phyloP scores from a whole-genome alignment of 1,139 yeast species.

The Kodamaea sp. region DNA sequence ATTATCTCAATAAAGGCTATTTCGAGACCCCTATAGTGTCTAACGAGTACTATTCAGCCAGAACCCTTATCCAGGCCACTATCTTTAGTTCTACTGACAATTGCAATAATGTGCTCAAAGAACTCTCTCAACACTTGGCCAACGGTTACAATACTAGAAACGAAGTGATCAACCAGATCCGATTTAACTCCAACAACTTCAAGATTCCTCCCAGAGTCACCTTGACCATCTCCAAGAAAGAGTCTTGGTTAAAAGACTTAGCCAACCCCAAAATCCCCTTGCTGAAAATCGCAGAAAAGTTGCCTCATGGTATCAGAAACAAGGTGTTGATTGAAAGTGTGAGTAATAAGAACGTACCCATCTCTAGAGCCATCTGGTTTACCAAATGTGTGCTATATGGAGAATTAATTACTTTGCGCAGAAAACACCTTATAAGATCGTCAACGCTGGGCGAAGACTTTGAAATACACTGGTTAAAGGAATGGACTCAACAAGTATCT shows the following conservation, averaged over 20 bases:
- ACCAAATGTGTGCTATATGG: constrained; percentile 84
- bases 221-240: constrained; percentile 80
- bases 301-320: constrained; percentile 91
- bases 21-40: constrained; percentile 61
- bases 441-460: constrained; percentile 25
- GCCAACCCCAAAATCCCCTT: constrained; percentile 69
- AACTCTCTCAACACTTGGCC: constrained; percentile 53
- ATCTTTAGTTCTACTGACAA: constrained; percentile 40
- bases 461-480: constrained; percentile 70
- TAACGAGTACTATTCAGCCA: constrained; percentile 52
- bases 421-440: constrained; percentile 35
- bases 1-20: constrained; percentile 44
- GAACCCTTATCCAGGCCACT: constrained; percentile 51
- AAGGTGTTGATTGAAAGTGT: constrained; percentile 72
- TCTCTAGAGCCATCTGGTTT: constrained; percentile 83
- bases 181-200: constrained; percentile 53
- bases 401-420: constrained; percentile 67
- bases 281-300: constrained; percentile 65
- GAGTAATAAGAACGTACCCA: constrained; percentile 65
- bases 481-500: constrained; percentile 83
- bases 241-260: constrained; percentile 80
- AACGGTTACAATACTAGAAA: constrained; percentile 64
- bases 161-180: constrained; percentile 64
- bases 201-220: constrained; percentile 88
- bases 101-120: constrained; percentile 39